Percentiles rank a stretch among this genome's conserved stretches.
Evolutionary conservation across 2,329 filamentous ascomycete genomes (phyloP).

Genomic region (Alternaria burnsii): DNA sequence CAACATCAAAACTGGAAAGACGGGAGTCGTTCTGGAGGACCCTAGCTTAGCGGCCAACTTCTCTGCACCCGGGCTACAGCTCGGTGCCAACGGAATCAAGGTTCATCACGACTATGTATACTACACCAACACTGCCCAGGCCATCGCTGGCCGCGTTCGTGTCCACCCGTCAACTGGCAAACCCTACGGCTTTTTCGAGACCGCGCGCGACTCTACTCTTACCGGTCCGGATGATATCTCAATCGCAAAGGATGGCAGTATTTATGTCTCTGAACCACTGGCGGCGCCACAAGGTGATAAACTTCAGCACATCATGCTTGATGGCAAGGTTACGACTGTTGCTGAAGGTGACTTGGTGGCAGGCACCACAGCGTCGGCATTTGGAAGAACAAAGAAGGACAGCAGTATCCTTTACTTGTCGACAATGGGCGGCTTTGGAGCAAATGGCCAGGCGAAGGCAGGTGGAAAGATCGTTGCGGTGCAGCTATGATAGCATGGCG

Average conservation of each 20-base stretch:
- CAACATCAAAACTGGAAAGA: constrained; percentile 17
- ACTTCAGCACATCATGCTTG: constrained; percentile 15
- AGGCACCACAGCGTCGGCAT: constrained; percentile 24
- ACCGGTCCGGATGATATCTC: constrained; percentile 30
- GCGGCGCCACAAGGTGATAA: constrained; percentile 18
- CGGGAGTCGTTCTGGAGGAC: constrained; percentile 22
- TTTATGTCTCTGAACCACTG: constrained; percentile 19
- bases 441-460: constrained; percentile 30
- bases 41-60: constrained; percentile 20
- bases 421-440: constrained; percentile 30
- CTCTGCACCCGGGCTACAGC: constrained; percentile 4
- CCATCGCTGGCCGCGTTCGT: constrained; percentile 22
- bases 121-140: constrained; percentile 29
- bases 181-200: constrained; percentile 8
- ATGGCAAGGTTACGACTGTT: constrained; percentile 19
- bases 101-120: constrained; percentile 21
- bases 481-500: background rate
- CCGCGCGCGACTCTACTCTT: constrained; percentile 12
- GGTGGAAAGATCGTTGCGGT: constrained; percentile 38
- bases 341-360: constrained; percentile 18
- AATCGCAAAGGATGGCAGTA: constrained; percentile 24
- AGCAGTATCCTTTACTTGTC: constrained; percentile 31
- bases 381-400: constrained; percentile 29
- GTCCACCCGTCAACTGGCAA: constrained; percentile 18
- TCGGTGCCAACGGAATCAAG: constrained; percentile 38